phyloP scores from a whole-genome alignment of 768 basidiomycete genomes.

The Candolleomyces eurysporus region DNA sequence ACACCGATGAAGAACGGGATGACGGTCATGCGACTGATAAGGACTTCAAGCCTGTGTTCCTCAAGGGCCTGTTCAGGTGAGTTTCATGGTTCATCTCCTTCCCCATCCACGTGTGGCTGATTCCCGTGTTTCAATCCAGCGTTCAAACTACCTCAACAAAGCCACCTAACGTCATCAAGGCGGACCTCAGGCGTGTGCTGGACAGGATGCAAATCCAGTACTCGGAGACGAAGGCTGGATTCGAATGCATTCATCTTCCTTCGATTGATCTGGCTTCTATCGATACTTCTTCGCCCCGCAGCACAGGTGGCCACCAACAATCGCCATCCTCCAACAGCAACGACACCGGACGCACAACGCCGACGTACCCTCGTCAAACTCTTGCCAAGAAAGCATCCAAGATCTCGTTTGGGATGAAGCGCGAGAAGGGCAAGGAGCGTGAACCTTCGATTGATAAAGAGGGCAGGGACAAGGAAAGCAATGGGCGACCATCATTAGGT shows the following conservation, averaged over 20 bases:
- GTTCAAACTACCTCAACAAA: constrained; percentile 97
- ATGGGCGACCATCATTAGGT: constrained; percentile 38
- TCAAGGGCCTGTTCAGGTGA: constrained; percentile 95
- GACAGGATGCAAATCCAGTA: constrained; percentile 96
- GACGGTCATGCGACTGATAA: constrained; percentile 55
- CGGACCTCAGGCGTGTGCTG: constrained; percentile 82
- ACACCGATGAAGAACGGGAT: constrained; percentile 46
- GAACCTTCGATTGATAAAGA: constrained; percentile 44
- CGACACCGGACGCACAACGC: constrained; percentile 41
- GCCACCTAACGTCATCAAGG: constrained; percentile 71
- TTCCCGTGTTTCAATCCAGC: constrained; percentile 32
- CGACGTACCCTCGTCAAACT: constrained; percentile 42
- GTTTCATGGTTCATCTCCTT: constrained; percentile 18
- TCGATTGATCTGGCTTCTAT: constrained; percentile 89
- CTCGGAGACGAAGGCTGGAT: constrained; percentile 85
- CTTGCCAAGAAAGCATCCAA: constrained; percentile 76
- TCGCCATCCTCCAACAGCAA: constrained; percentile 43
- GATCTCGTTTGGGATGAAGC: constrained; percentile 67
- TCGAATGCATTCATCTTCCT: constrained; percentile 94
- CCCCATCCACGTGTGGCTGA: not conserved
- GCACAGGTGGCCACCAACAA: constrained; percentile 31
- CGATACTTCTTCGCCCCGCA: constrained; percentile 29
- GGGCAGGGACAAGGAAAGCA: constrained; percentile 31
- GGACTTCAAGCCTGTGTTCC: constrained; percentile 90
- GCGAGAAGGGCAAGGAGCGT: constrained; percentile 51